phyloP scores from a whole-genome alignment of 768 basidiomycete genomes.

The Suillus ampliporus region DNA sequence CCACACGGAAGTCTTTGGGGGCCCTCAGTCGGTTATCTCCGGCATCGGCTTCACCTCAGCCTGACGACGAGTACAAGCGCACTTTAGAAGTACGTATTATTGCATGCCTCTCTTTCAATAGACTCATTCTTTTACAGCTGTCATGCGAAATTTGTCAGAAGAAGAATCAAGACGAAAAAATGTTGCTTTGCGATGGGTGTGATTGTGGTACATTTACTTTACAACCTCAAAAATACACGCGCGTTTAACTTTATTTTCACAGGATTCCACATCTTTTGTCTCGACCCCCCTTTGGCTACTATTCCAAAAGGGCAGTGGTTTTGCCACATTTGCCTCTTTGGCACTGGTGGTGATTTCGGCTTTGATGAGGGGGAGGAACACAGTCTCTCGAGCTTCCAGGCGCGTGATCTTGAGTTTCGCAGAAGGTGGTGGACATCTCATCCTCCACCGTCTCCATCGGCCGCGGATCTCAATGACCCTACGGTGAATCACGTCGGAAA shows the following conservation, averaged over 20 bases:
- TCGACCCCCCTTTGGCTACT: constrained; percentile 83
- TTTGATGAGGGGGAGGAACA: constrained; percentile 99
- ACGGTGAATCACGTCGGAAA: constrained; percentile 62
- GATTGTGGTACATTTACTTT: constrained; percentile 63
- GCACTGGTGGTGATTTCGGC: constrained; percentile 94
- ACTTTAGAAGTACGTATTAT: constrained; percentile 56
- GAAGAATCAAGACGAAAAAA: constrained; percentile 87
- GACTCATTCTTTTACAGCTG: constrained; percentile 53
- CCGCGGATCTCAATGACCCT: constrained; percentile 50
- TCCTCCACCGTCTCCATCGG: constrained; percentile 49
- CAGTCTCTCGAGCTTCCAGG: constrained; percentile 88
- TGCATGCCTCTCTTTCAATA: constrained; percentile 22
- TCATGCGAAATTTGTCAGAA: constrained; percentile 94
- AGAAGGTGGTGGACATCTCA: constrained; percentile 87
- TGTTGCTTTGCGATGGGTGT: constrained; percentile 91
- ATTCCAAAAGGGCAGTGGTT: constrained; percentile 97
- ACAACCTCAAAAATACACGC: constrained; percentile 14
- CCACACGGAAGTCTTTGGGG: constrained; percentile 40
- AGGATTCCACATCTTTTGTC: constrained; percentile 98
- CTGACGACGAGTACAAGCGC: constrained; percentile 46
- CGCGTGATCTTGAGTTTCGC: constrained; percentile 88
- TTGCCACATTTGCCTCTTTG: constrained; percentile 89
- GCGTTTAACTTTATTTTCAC: constrained; percentile 23
- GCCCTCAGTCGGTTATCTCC: constrained; percentile 27
- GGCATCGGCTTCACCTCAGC: constrained; percentile 27